Conservation (phyloP, 495 filamentous ascomycete species). For the Evernia prunastri region DNA sequence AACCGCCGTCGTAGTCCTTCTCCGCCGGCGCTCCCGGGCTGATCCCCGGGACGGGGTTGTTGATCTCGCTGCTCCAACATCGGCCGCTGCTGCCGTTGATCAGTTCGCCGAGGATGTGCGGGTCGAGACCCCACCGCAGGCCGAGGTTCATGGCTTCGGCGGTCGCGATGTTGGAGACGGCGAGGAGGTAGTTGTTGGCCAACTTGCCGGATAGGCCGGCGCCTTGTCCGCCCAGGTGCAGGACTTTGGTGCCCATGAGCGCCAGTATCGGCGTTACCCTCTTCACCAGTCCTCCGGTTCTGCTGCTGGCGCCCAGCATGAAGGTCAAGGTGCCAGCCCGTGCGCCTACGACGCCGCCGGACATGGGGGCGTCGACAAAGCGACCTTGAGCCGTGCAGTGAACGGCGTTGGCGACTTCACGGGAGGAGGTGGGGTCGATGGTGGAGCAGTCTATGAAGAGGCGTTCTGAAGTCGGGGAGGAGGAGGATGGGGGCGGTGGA, state of each 20-base stretch:
- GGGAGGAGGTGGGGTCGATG: conserved; percentile 72
- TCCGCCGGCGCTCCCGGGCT: conserved; percentile 56
- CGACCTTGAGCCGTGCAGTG: conserved; percentile 36
- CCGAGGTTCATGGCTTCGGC: conserved; percentile 83
- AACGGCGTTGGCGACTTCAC: conserved; percentile 50
- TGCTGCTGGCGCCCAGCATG: conserved; percentile 61
- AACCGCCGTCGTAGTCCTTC: conserved; percentile 64
- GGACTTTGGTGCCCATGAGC: conserved; percentile 64
- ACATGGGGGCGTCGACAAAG: conserved; percentile 71
- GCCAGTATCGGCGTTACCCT: conserved; percentile 53
- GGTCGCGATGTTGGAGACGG: conserved; percentile 75
- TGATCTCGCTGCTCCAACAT: conserved; percentile 77
- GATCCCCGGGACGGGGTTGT: conserved; percentile 75
- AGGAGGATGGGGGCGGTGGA: conserved; percentile 12
- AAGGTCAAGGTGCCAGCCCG: conserved; percentile 64
- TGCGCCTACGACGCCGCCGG: conserved; percentile 65
- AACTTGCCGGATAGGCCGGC: conserved; percentile 70
- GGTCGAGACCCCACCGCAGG: conserved; percentile 65
- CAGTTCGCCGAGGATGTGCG: conserved; percentile 58
- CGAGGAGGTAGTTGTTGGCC: conserved; percentile 79
- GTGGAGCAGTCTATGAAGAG: conserved; percentile 75
- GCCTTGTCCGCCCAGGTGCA: conserved; percentile 68
- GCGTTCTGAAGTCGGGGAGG: conserved; percentile 31
- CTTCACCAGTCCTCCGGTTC: conserved; percentile 39
- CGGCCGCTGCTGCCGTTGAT: conserved; percentile 72